These are phyloP conservation scores for Fusarium nisikadoi DNA, from an alignment of 2,329 filamentous ascomycete genomes.

Conservation along the genomic window DNA sequence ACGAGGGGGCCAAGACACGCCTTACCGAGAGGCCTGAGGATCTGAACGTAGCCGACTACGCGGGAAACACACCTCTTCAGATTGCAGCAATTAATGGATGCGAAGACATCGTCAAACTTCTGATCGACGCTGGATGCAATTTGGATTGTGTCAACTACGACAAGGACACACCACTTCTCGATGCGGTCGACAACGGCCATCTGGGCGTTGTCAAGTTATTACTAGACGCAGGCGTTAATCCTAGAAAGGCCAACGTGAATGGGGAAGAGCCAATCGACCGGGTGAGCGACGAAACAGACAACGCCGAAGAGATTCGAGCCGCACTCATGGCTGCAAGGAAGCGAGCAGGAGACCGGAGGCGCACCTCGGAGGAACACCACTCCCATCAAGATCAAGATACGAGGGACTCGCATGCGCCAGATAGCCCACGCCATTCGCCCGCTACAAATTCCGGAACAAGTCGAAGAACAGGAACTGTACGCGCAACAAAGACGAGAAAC, in stretches of 20 bases:
- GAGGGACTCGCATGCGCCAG: conserved; percentile 64
- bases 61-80: conserved; percentile 95
- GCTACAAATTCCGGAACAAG: conserved; percentile 55
- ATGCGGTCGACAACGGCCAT: conserved; percentile 96
- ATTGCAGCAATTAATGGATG: conserved; percentile 90
- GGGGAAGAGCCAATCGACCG: conserved; percentile 92
- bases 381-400: conserved; percentile 59
- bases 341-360: conserved; percentile 63
- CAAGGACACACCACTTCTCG: conserved; percentile 92
- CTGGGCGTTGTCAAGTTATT: conserved; percentile 87
- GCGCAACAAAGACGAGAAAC: conserved; percentile 73
- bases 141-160: conserved; percentile 82
- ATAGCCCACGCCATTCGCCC: conserved; percentile 69
- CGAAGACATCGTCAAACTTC: conserved; percentile 85
- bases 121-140: conserved; percentile 86
- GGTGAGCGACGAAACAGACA: conserved; percentile 77
- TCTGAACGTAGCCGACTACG: conserved; percentile 89
- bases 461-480: conserved; percentile 64
- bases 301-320: conserved; percentile 81
- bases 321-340: conserved; percentile 70
- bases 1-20: conserved; percentile 79
- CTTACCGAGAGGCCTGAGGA: conserved; percentile 85
- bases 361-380: conserved; percentile 68
- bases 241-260: conserved; percentile 88
- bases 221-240: conserved; percentile 88